phyloP scores from a whole-genome alignment of 495 filamentous ascomycete genomes.

The Penicillium herquei region DNA sequence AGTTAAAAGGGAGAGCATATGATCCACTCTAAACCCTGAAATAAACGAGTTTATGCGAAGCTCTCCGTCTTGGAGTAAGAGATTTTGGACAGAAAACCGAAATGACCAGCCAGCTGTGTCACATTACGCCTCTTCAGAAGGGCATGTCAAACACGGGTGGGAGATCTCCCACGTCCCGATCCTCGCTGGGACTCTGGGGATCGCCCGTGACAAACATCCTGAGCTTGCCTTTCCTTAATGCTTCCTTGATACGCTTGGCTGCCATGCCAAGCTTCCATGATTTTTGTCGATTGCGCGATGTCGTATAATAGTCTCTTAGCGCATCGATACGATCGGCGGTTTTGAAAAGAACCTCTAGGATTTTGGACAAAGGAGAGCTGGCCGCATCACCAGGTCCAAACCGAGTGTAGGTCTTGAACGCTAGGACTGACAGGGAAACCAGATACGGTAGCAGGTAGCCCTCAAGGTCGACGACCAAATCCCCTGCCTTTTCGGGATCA shows the following conservation, averaged over 20 bases:
- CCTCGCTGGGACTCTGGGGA: background rate
- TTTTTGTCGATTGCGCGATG: background rate
- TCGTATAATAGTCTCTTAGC: background rate
- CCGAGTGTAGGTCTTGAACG: constrained; percentile 4
- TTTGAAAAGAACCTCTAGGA: constrained; percentile 6
- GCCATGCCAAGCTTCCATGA: background rate
- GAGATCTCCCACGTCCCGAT: no score
- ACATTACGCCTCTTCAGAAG: no score
- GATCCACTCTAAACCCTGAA: no score
- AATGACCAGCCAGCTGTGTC: no score
- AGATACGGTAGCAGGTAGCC: constrained; percentile 9
- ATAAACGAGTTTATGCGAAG: no score
- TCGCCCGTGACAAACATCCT: background rate
- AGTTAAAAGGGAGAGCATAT: no score
- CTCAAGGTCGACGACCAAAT: constrained; percentile 7
- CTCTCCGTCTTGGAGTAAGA: no score
- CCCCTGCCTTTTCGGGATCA: background rate
- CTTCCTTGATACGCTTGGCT: background rate
- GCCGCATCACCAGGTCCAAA: background rate
- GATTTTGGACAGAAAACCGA: no score
- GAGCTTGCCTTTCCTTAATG: background rate
- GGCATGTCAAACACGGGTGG: no score
- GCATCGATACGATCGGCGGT: constrained; percentile 2
- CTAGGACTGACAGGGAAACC: background rate
- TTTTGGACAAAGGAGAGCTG: background rate